phyloP scores from a whole-genome alignment of 768 basidiomycete species.

The Phylloporus sp. region DNA sequence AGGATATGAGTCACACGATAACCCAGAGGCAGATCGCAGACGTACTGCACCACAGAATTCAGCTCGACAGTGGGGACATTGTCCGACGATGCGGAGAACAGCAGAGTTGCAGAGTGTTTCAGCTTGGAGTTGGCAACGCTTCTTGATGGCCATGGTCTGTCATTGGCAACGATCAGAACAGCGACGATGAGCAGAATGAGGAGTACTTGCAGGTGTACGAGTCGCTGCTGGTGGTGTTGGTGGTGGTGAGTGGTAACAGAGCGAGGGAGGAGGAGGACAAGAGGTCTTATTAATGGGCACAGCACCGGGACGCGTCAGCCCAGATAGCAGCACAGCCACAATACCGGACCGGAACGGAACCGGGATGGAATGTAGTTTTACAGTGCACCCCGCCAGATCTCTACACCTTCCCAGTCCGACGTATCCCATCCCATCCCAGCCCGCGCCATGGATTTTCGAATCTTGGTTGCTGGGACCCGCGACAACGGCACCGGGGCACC shows the following conservation, averaged over 20 bases:
- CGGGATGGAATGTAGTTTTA: neutral
- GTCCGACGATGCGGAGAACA: constrained; percentile 78
- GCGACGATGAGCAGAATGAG: neutral
- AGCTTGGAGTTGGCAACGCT: constrained; percentile 72
- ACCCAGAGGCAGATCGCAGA: constrained; percentile 8
- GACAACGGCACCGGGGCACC: constrained; percentile 58
- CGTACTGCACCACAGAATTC: constrained; percentile 77
- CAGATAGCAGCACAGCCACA: constrained; percentile 21
- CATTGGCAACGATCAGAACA: constrained; percentile 2
- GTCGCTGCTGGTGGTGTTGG: neutral
- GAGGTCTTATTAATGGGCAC: constrained; percentile 28
- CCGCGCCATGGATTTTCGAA: constrained; percentile 59
- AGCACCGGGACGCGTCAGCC: constrained; percentile 33
- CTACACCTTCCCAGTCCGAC: constrained; percentile 77
- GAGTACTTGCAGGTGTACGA: neutral
- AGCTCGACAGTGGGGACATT: constrained; percentile 74
- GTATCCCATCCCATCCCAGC: constrained; percentile 55
- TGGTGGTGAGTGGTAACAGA: too few species aligned
- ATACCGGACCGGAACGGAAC: neutral
- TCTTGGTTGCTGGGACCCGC: constrained; percentile 54
- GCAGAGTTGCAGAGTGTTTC: constrained; percentile 65
- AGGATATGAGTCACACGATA: constrained; percentile 12
- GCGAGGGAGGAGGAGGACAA: neutral
- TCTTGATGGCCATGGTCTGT: constrained; percentile 72
- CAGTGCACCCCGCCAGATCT: constrained; percentile 56